phyloP scores from a whole-genome alignment of 129 eudicot genomes.

The Flaveria bidentis region DNA sequence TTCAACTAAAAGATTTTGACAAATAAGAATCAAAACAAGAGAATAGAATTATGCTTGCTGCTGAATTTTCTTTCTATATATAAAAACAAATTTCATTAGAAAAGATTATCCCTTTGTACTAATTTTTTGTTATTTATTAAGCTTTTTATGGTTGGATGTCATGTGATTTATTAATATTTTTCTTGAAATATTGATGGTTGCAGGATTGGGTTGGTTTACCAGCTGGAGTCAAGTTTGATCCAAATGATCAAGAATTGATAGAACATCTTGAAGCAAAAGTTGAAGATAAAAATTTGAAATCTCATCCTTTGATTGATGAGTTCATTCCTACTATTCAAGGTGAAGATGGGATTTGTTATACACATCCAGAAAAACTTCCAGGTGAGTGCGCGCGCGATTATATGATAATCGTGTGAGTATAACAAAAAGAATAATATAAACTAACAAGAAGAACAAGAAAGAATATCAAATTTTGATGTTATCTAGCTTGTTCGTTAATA shows the following conservation, averaged over 20 bases:
- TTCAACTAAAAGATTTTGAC: slow-evolving; percentile 53
- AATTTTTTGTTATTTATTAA: not conserved
- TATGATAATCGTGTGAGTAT: not conserved
- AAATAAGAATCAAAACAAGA: slow-evolving; percentile 50
- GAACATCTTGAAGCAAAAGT: slow-evolving; percentile 74
- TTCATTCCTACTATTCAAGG: slow-evolving; percentile 69
- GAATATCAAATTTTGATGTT: not conserved
- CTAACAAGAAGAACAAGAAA: not conserved
- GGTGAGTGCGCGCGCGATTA: slow-evolving; percentile 27
- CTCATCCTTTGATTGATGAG: slow-evolving; percentile 73
- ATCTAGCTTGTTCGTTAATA: not conserved
- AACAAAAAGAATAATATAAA: too few species aligned
- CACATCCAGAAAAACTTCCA: slow-evolving; percentile 75
- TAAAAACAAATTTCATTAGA: slow-evolving; percentile 7
- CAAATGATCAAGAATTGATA: slow-evolving; percentile 68
- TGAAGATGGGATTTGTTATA: slow-evolving; percentile 74
- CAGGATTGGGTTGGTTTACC: slow-evolving; percentile 95
- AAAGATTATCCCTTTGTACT: slow-evolving; percentile 33
- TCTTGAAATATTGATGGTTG: not conserved
- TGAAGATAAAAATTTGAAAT: slow-evolving; percentile 36
- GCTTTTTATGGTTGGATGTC: not conserved
- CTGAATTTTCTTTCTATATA: not conserved
- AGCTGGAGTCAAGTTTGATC: slow-evolving; percentile 82
- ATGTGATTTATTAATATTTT: slow-evolving; percentile 2
- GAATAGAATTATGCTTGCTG: slow-evolving; percentile 37